Percentiles rank a stretch among this genome's conserved stretches.
phyloP scores from a whole-genome alignment of 495 filamentous ascomycete species.

The Bacidia rubella region DNA sequence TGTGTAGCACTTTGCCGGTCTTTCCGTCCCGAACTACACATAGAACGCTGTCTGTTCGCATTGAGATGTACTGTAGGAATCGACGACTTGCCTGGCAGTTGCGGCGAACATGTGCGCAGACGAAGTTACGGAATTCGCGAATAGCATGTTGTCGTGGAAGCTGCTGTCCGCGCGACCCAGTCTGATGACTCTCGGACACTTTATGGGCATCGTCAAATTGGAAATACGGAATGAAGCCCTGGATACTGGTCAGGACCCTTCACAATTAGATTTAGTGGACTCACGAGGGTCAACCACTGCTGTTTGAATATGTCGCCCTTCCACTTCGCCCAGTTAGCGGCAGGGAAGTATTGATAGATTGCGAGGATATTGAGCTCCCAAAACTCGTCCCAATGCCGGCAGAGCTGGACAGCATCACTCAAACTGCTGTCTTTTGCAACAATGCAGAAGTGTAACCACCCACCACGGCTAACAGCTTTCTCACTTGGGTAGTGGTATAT shows the following conservation, averaged over 20 bases:
- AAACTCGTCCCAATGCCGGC: constrained; percentile 42
- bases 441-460: constrained; percentile 43
- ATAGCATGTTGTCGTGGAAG: constrained; percentile 25
- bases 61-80: constrained; percentile 35
- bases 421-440: constrained; percentile 37
- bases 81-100: constrained; percentile 34
- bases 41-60: constrained; percentile 29
- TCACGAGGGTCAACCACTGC: constrained; percentile 29
- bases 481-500: constrained; percentile 45
- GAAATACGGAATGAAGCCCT: constrained; percentile 35
- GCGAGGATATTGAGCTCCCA: constrained; percentile 35
- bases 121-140: constrained; percentile 33
- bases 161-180: constrained; percentile 20
- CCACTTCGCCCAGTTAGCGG: constrained; percentile 32
- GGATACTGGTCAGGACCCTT: neutral
- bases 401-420: constrained; percentile 33
- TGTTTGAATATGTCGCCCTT: constrained; percentile 25
- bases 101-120: constrained; percentile 38
- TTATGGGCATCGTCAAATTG: constrained; percentile 23
- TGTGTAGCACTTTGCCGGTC: constrained; percentile 31
- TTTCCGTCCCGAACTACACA: constrained; percentile 35
- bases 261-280: neutral
- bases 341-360: constrained; percentile 37
- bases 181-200: constrained; percentile 20
- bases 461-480: constrained; percentile 33